Conservation (phyloP, 2,329 filamentous ascomycete genomes). For the Stromatinia cepivora region DNA sequence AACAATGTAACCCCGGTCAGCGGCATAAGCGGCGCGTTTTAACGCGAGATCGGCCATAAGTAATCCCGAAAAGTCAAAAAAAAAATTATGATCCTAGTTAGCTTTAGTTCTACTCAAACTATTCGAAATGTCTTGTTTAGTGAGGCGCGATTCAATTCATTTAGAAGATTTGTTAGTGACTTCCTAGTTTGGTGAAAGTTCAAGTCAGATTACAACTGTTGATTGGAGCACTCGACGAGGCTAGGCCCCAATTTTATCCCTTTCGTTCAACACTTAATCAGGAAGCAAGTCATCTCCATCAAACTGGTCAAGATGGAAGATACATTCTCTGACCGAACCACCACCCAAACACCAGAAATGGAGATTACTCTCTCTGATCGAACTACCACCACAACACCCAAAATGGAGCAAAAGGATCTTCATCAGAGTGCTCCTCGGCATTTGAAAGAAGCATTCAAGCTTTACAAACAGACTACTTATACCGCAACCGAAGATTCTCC, state of each 20-base stretch:
- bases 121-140: background rate
- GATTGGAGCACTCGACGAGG: background rate
- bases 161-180: background rate
- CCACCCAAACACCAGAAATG: background rate
- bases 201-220: background rate
- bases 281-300: background rate
- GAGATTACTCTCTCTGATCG: background rate
- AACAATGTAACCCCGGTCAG: constrained; percentile 15
- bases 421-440: constrained; percentile 73
- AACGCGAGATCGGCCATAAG: constrained; percentile 16
- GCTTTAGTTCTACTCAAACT: background rate
- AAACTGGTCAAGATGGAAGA: background rate
- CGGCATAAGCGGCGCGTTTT: constrained; percentile 17
- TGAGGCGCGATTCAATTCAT: background rate
- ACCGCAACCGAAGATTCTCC: background rate
- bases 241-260: background rate
- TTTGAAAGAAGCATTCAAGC: constrained; percentile 73
- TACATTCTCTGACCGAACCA: background rate
- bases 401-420: constrained; percentile 58
- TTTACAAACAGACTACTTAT: constrained; percentile 42
- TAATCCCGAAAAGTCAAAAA: constrained; percentile 13
- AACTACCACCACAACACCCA: background rate
- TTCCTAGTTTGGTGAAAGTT: background rate
- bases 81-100: background rate
- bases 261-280: background rate